Base-by-base conservation (phyloP, 2,329 filamentous ascomycete species). In the Herpotrichia juniperi region DNA sequence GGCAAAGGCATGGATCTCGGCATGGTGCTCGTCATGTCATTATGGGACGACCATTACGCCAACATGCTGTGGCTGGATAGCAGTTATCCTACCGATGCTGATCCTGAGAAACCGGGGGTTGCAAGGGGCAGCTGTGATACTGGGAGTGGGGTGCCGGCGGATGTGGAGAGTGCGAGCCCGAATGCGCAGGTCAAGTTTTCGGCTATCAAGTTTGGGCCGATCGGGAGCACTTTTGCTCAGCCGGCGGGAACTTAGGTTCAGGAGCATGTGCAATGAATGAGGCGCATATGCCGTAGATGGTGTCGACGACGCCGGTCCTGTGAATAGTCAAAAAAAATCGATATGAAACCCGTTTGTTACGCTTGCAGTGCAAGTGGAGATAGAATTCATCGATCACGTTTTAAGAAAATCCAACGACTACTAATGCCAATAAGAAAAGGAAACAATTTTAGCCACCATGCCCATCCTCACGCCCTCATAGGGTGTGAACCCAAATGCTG, bases 41-140 rank as follows among this genome's bases (percentile, higher is more conserved):
- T 86, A 53, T 83, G 80, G 80, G 83, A 88, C 65, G 87, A 89
- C 71, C 82, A 89, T 73, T 74, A 82, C 58, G 74, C 81, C 63
- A 81, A 87, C 72, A 90, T 91, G 87, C 81, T 87, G 63, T 91
- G 88, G 88, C 82, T 91, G 56, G 87, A 91, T 76, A 82, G 81
- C 56, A 82, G 75, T 62, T 87, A 83, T 74, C 87, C 87, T 19
- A 75, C 76, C 39, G 64, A 73, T 45, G 64, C 55, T 49, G 61
- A 72, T 42, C 48, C 55, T 7, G 19, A 34, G 21, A 55, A 55
- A 45, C 51, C 51, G 5, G 72, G 72, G 45, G 60, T 61, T 11
- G 67, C 56, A n/a, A 62, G 72, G 45, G 72, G 72, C 17, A 61
- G 58, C n/a, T 69, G 66, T 25, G 56, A 51, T 12, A 67, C 46